Evolutionary conservation across 1,139 yeast species (phyloP), one percentile per base, ranked within the genome.

Genomic region (Saccharomyces hybrid): DNA sequence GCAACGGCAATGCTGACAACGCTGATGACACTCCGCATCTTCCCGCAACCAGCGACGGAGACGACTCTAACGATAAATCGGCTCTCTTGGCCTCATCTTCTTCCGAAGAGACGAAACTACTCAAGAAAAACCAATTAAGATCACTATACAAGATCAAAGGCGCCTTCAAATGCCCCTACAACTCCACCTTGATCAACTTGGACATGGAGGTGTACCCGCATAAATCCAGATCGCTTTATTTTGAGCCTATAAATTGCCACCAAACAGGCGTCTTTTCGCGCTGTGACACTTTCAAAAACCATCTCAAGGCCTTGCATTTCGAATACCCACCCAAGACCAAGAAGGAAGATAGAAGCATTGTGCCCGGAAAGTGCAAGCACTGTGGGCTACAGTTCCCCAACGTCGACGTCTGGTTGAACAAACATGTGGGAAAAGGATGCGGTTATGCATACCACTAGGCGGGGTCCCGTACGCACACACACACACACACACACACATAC

Each of bases 271-370:
- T 86, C 44, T 89, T 89, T 65, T 81, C 89, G 14, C 78, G 97
- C 46, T 87, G 96, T 68, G 97, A 89, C 70, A 90, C 97, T 5
- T 89, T 83, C 73, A 90, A 89, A 68, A 89, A 88, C 69, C 97
- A 89, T 70, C 75, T 89, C 59, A 88, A 87, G 69, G 95, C 96
- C 3, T 78, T 88, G 59, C 97, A 89, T 68, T 89, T 89, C 69
- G 86, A 82, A 62, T 89, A 89, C 70, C 97, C 97, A 2, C 78
- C 78, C 46, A 95, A 95, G 6, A 88, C 96, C 8, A 82, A 83
- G 65, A 88, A 88, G 71, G 83, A 81, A 61, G 86, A 86, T 63
- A 76, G 97, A 58, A 72, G 73, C 14, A 78, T 80, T 55, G 86
- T 84, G 49, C 69, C 76, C 14, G 97, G 97, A 8, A 74, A 74